Evolutionary conservation across 768 basidiomycete species (phyloP).

Genomic region (Termitomyces sp.): DNA sequence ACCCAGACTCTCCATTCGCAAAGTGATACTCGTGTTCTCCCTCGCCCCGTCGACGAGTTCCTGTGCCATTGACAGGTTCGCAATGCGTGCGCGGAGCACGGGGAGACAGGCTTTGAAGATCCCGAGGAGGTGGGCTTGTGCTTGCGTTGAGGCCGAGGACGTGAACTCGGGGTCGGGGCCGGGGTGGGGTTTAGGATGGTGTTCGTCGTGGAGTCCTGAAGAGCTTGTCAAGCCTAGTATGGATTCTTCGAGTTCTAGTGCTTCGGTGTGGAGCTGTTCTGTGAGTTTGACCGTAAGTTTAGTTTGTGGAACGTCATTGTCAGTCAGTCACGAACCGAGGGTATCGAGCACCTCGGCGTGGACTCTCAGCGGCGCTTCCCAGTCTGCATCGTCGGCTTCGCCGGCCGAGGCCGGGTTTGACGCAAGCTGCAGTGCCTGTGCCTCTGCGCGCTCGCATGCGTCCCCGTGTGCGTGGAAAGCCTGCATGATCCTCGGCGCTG

Average conservation of each 20-base stretch:
- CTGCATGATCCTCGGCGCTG: constrained; percentile 45
- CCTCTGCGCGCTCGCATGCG: constrained; percentile 32
- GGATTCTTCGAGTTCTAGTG: constrained; percentile 18
- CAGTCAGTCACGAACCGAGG: constrained; percentile 35
- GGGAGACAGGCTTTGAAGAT: constrained; percentile 43
- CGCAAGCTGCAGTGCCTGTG: constrained; percentile 38
- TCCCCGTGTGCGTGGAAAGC: constrained; percentile 42
- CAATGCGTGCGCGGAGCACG: constrained; percentile 38
- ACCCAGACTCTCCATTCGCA: constrained; percentile 45
- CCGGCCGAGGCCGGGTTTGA: constrained; percentile 16
- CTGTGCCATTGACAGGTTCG: constrained; percentile 42
- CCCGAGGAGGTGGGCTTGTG: constrained; percentile 34
- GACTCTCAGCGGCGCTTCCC: constrained; percentile 32
- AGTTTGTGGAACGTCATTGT: background rate
- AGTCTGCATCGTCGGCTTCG: constrained; percentile 14
- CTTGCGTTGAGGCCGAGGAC: constrained; percentile 23
- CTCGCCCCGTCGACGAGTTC: constrained; percentile 44
- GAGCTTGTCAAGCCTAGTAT: constrained; percentile 17
- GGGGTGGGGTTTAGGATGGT: no score
- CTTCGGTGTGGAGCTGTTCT: constrained; percentile 20
- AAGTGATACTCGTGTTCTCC: constrained; percentile 39
- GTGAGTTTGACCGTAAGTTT: background rate
- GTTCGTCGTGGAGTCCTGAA: background rate
- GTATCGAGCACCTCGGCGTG: constrained; percentile 38
- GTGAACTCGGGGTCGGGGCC: background rate